A percentile compares a stretch with the other conserved stretches of the same genome.
These are phyloP conservation scores for Elaeis oleifera DNA, from an alignment of 202 grass and related monocot species.

Conservation along the genomic window DNA sequence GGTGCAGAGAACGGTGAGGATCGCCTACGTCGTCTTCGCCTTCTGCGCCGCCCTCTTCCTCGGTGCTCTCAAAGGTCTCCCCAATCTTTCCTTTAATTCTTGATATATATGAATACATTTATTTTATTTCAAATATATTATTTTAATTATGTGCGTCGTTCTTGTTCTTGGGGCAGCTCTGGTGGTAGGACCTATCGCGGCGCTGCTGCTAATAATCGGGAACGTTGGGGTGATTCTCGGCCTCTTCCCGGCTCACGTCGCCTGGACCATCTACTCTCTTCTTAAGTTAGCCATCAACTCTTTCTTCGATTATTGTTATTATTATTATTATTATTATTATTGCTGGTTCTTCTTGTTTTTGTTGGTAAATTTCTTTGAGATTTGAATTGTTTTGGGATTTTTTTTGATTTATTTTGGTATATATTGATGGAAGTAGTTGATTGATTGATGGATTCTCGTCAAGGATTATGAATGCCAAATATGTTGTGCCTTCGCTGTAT, in stretches of 20 bases:
- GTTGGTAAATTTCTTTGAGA: neutral
- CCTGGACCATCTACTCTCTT: conserved; percentile 77
- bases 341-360: neutral
- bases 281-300: conserved; percentile 39
- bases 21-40: conserved; percentile 66
- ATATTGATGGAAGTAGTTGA: neutral
- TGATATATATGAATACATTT: neutral
- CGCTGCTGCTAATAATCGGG: conserved; percentile 60
- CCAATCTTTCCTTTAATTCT: neutral
- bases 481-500: too few relatives aligned
- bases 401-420: neutral
- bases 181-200: conserved; percentile 69
- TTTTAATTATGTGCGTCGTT: neutral
- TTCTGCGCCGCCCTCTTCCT: conserved; percentile 86
- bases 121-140: neutral
- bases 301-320: too few relatives aligned
- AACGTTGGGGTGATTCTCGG: conserved; percentile 69
- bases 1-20: conserved; percentile 35
- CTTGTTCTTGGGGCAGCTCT: conserved; percentile 38
- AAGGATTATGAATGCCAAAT: neutral
- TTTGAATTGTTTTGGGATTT: neutral
- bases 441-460: neutral
- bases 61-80: conserved; percentile 72
- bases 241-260: conserved; percentile 78
- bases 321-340: neutral